Evolutionary conservation across 2,329 filamentous ascomycete species (phyloP), one percentile per base, ranked within the genome.

Genomic region (Alternaria rosae): DNA sequence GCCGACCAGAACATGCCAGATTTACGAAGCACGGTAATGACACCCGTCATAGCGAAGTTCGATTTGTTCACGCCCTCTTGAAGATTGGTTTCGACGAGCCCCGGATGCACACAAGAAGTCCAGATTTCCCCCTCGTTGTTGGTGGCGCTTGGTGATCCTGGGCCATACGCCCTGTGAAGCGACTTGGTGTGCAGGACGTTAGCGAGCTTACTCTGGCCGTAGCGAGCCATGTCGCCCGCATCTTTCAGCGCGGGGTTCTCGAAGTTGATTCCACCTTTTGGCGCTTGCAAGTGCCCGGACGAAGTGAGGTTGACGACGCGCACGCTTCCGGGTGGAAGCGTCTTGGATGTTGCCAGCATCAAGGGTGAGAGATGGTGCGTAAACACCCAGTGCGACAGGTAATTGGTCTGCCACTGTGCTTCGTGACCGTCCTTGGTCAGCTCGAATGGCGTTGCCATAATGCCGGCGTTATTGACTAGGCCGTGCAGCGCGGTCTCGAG

Each of bases 341-440:
- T 42, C 1, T 70, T 72, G 3, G 61, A 26, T 1, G 66, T 64
- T 6, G 25, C 6, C 6, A 53, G 43, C 50, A 69, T 45, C n/a
- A 67, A 7, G 2, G 77, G 78, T 3, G 82, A 69, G 1, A 85
- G 69, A 1, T 81, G 71, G 13, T 76, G 76, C 12, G 77, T 82
- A 15, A 84, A 70, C 0, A 84, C 62, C 11, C 80, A 81, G 59
- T 82, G 82, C 4, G 80, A 82, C 52, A 84, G 63, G 54, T 84
- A 80, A 59, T 84, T 84, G 2, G 78, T 82, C 25, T 78, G 82
- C 61, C 83, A 81, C 48, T 84, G 81, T 12, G 78, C 69, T 66
- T 85, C 82, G 65, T 82, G 80, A 26, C 81, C 82, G 42, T 84
- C 80, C 23, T 71, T 63, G 1, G 79, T 82, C 12, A 57, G 53